Conservation (phyloP, 768 basidiomycete genomes). For the Leccinum rimulosum region DNA sequence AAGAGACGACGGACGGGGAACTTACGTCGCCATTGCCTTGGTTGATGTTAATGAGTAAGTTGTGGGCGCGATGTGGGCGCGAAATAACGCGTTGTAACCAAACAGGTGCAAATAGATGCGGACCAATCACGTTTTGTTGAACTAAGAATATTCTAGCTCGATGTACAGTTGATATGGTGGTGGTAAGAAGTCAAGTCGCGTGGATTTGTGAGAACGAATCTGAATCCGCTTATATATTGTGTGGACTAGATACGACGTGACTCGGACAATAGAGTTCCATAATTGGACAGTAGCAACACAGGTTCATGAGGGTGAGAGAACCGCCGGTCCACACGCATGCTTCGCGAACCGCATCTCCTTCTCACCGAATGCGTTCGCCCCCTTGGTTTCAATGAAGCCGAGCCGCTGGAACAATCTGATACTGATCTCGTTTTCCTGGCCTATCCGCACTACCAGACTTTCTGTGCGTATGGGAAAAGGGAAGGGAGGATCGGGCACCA, state of each 20-base stretch:
- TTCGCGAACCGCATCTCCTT: conserved; percentile 64
- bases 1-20: neutral
- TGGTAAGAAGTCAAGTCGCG: conserved; percentile 13
- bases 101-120: conserved; percentile 15
- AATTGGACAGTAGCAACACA: neutral
- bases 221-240: neutral
- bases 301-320: conserved; percentile 4
- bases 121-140: neutral
- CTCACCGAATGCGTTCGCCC: conserved; percentile 75
- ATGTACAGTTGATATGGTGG: conserved; percentile 6
- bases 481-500: conserved; percentile 28
- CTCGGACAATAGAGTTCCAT: conserved; percentile 15
- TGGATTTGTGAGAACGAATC: neutral
- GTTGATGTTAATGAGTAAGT: neutral
- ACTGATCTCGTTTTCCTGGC: conserved; percentile 64
- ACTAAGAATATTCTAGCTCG: neutral
- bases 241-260: conserved; percentile 5
- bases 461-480: conserved; percentile 45
- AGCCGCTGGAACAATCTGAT: conserved; percentile 72
- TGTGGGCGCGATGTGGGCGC: neutral
- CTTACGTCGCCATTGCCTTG: conserved; percentile 20
- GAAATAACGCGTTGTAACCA: conserved; percentile 1
- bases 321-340: no score
- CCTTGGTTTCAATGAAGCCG: conserved; percentile 69
- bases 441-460: conserved; percentile 67